Conservation (phyloP, 2,329 filamentous ascomycete genomes). For the Aspergillus fischeri region DNA sequence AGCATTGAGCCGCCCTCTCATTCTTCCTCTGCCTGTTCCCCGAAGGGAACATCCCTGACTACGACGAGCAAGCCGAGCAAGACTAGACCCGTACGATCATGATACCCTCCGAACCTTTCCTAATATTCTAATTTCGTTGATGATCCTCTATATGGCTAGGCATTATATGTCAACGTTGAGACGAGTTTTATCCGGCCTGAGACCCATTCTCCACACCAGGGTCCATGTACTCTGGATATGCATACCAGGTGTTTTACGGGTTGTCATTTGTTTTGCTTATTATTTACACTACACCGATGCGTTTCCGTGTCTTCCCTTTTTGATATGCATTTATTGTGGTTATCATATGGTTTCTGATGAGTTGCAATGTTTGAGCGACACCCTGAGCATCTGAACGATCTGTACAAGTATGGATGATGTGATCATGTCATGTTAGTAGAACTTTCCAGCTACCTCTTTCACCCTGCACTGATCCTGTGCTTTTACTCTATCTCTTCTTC, state of each 20-base stretch:
- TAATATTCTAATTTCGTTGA: slow-evolving; percentile 6
- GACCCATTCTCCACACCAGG: background rate
- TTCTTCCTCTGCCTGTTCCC: slow-evolving; percentile 7
- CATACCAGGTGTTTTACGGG: slow-evolving; percentile 18
- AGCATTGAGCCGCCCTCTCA: slow-evolving; percentile 21
- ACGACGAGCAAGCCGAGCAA: slow-evolving; percentile 15
- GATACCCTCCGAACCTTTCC: slow-evolving; percentile 25
- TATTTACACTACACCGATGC: slow-evolving; percentile 2
- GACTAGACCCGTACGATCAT: slow-evolving; percentile 21
- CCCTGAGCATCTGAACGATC: slow-evolving; percentile 2
- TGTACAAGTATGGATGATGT: slow-evolving; percentile 20
- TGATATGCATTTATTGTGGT: background rate
- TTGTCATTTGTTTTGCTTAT: background rate
- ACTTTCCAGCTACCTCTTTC: background rate
- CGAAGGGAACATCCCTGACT: slow-evolving; percentile 10
- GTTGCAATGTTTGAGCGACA: background rate
- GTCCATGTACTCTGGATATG: slow-evolving; percentile 6
- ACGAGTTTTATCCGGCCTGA: background rate
- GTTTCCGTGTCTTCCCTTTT: slow-evolving; percentile 5
- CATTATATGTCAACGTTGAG: background rate
- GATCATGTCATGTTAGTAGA: slow-evolving; percentile 20
- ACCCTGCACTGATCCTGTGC: background rate
- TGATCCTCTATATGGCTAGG: slow-evolving; percentile 9
- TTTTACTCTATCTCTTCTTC: background rate
- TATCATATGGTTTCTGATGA: background rate